phyloP scores from a whole-genome alignment of 1,284 basidiomycete genomes.

The Sporisorium graminicola region DNA sequence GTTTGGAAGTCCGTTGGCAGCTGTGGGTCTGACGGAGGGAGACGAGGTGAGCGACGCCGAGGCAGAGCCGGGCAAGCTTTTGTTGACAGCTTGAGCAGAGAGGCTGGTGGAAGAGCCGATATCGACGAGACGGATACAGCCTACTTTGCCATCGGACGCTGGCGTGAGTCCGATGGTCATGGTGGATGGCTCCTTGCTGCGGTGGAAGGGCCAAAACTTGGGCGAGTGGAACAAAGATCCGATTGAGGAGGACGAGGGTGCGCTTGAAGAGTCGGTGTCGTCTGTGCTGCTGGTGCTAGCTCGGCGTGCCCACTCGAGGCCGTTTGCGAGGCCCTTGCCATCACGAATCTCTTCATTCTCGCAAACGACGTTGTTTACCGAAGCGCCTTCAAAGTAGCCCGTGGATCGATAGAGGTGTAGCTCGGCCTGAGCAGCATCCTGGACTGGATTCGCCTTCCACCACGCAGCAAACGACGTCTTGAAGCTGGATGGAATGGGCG shows the following conservation, averaged over 20 bases:
- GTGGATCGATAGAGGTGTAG: slow-evolving; percentile 52
- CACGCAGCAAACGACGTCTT: slow-evolving; percentile 55
- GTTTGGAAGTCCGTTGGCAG: slow-evolving; percentile 12
- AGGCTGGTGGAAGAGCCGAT: slow-evolving; percentile 29
- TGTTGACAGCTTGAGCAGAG: slow-evolving; percentile 4
- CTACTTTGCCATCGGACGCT: slow-evolving; percentile 59
- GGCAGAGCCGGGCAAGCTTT: slow-evolving; percentile 12
- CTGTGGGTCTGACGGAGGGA: slow-evolving; percentile 7
- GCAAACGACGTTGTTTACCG: slow-evolving; percentile 51
- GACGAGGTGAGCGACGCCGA: slow-evolving; percentile 17
- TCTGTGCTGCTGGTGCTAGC: not conserved
- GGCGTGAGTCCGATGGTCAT: slow-evolving; percentile 47
- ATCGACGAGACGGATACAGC: slow-evolving; percentile 58
- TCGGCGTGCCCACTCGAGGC: slow-evolving; percentile 22
- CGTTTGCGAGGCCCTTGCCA: slow-evolving; percentile 42
- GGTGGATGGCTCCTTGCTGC: slow-evolving; percentile 41
- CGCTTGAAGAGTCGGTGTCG: not conserved
- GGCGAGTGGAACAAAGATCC: slow-evolving; percentile 24
- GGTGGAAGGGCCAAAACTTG: slow-evolving; percentile 41
- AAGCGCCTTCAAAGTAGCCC: slow-evolving; percentile 57
- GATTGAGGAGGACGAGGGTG: slow-evolving; percentile 7
- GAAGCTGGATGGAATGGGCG: slow-evolving; percentile 57
- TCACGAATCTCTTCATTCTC: slow-evolving; percentile 42
- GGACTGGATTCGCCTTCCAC: slow-evolving; percentile 45
- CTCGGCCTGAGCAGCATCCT: slow-evolving; percentile 60